phyloP scores from a whole-genome alignment of 345 rosid genomes.

The Lepidium didymum region DNA sequence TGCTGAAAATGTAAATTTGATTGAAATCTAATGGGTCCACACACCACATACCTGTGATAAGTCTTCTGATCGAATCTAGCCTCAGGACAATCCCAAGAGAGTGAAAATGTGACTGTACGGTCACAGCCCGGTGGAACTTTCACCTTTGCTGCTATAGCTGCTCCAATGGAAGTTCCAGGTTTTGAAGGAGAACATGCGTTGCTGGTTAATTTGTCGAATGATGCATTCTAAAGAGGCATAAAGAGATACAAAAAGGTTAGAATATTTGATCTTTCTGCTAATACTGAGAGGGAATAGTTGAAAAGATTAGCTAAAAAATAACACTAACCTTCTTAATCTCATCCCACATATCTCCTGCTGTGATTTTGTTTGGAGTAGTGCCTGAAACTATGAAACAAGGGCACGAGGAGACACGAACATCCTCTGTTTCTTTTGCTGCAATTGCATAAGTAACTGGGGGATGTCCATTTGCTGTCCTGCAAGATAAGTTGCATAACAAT shows the following conservation, averaged over 20 bases:
- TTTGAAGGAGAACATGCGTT: constrained; percentile 46
- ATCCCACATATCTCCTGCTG: constrained; percentile 90
- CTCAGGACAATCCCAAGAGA: constrained; percentile 97
- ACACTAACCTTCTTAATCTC: constrained; percentile 67
- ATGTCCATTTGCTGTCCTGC: constrained; percentile 68
- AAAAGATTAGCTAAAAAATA: neutral
- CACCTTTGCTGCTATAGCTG: constrained; percentile 79
- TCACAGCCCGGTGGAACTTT: constrained; percentile 59
- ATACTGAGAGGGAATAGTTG: neutral
- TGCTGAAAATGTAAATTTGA: neutral
- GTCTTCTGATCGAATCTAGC: constrained; percentile 56
- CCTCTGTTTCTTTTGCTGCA: constrained; percentile 60
- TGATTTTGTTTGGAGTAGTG: constrained; percentile 32
- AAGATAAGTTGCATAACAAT: neutral
- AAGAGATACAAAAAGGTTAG: neutral
- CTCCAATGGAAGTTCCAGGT: constrained; percentile 87
- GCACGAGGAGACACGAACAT: constrained; percentile 59
- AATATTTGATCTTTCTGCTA: neutral
- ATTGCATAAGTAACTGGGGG: constrained; percentile 61
- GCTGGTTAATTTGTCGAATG: constrained; percentile 54
- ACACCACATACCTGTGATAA: constrained; percentile 58
- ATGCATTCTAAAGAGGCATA: constrained; percentile 41
- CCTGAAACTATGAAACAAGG: constrained; percentile 69
- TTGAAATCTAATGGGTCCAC: neutral
- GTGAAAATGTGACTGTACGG: constrained; percentile 65